Conservation (phyloP, 352 stramenopile species). For the Sclerospora graminicola region DNA sequence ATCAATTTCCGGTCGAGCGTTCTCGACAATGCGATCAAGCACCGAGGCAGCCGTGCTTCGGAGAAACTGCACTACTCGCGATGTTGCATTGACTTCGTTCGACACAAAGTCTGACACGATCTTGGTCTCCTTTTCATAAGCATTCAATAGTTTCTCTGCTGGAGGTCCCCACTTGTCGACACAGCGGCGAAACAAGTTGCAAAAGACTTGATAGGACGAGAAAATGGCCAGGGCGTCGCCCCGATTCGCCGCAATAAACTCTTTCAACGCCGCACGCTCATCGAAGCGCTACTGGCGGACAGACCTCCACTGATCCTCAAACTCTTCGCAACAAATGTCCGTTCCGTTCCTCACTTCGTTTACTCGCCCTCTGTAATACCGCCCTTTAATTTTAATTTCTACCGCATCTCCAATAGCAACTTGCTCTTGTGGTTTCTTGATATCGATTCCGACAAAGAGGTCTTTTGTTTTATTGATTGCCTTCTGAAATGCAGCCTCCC, state of each 20-base stretch:
- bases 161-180: conserved; percentile 23
- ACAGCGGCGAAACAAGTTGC: conserved; percentile 21
- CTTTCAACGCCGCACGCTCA: conserved; percentile 7
- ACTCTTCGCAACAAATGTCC: conserved; percentile 11
- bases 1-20: conserved; percentile 8
- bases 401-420: background rate
- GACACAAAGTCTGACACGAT: background rate
- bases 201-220: conserved; percentile 26
- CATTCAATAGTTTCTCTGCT: conserved; percentile 14
- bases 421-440: background rate
- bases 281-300: background rate
- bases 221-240: conserved; percentile 10
- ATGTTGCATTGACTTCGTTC: background rate
- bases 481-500: background rate
- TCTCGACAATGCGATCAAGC: conserved; percentile 3
- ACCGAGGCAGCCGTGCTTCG: conserved; percentile 12
- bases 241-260: conserved; percentile 20
- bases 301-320: conserved; percentile 13
- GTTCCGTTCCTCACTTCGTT: conserved; percentile 5
- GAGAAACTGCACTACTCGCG: background rate
- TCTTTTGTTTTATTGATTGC: background rate
- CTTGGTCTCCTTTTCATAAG: background rate
- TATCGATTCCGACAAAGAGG: background rate
- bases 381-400: background rate
- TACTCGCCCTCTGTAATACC: conserved; percentile 4